A percentile compares a stretch with the other conserved stretches of the same genome.
phyloP scores from a whole-genome alignment of 2,329 filamentous ascomycete species.

The Exophiala lecanii-corni region DNA sequence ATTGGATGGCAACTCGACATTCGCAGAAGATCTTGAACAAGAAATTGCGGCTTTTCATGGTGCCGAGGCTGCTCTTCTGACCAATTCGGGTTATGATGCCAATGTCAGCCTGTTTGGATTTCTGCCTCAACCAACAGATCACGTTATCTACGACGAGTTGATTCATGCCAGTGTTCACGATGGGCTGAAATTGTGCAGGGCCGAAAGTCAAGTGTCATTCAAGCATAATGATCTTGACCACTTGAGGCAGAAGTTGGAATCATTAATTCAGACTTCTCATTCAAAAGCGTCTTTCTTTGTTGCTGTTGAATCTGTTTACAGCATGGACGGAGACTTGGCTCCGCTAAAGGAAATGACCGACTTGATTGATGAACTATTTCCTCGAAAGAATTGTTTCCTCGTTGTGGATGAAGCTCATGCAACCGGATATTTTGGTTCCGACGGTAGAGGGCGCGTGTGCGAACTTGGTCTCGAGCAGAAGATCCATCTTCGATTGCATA shows the following conservation, averaged over 20 bases:
- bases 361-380: slow-evolving; percentile 53
- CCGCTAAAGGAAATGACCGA: slow-evolving; percentile 58
- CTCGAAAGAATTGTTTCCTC: slow-evolving; percentile 52
- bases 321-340: slow-evolving; percentile 75
- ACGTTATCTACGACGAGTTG: slow-evolving; percentile 67
- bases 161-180: slow-evolving; percentile 77
- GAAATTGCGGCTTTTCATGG: slow-evolving; percentile 58
- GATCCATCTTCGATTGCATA: slow-evolving; percentile 49
- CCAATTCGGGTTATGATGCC: slow-evolving; percentile 63
- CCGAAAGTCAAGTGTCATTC: slow-evolving; percentile 42
- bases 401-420: slow-evolving; percentile 56
- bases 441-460: slow-evolving; percentile 48
- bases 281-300: slow-evolving; percentile 54
- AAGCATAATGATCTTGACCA: slow-evolving; percentile 42
- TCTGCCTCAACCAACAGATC: slow-evolving; percentile 56
- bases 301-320: slow-evolving; percentile 69
- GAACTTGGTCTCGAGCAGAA: slow-evolving; percentile 47
- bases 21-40: slow-evolving; percentile 55
- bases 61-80: slow-evolving; percentile 54
- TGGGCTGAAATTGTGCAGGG: slow-evolving; percentile 65
- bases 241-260: slow-evolving; percentile 36
- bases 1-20: slow-evolving; percentile 60
- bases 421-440: slow-evolving; percentile 47
- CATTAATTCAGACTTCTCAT: not conserved
- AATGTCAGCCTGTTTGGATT: slow-evolving; percentile 61